Base-by-base conservation (phyloP, 768 basidiomycete genomes). In the Lyophyllum atratum region DNA sequence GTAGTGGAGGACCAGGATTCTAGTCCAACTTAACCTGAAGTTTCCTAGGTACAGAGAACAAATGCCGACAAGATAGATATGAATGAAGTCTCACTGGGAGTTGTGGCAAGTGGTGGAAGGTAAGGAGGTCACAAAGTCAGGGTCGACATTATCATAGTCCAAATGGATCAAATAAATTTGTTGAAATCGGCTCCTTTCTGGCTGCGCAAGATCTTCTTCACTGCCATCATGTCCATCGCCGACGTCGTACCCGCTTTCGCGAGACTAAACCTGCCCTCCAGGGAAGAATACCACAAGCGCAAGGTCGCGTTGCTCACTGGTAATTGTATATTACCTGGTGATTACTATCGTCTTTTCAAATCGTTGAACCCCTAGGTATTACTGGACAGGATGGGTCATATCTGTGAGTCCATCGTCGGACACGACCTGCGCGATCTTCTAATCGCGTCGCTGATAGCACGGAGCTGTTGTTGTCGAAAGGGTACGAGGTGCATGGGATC, bases 311-410 rank as follows among this genome's bases (percentile, higher is more conserved):
- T 98, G 50, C 90, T 98, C 63, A 92, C 92, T 64, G 95, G 95
- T 92, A 44, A 77, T 72, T 45, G 24, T 49, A 29, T 42, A 22
- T 52, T 17, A 31, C 22, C 43, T 29, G 17, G 24, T 58, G 25
- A 51, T 55, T 33, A 28, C 19, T 19, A 0, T 34, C 11, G 21
- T 50, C 49, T 45, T n/a, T 52, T n/a, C 52, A 44, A 43, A 59
- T 55, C 52, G 46, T 51, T 44, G 52, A 47, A 59, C 56, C 12
- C 56, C 50, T 34, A 95, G 94, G 95, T 70, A 92, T 97, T 73
- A 95, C 95, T 59, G 95, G 95, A 34, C 95, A 97, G 73, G 95
- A 98, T 72, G 95, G 95, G 25, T 96, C 95, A 2, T 98, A 98
- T 72, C 77, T 98, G 86, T 93, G 74, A 71, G 92, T 61, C 40